Percentiles rank a stretch among this genome's conserved stretches.
Conservation (phyloP, 2,329 filamentous ascomycete genomes). For the Penicillium griseofulvum region DNA sequence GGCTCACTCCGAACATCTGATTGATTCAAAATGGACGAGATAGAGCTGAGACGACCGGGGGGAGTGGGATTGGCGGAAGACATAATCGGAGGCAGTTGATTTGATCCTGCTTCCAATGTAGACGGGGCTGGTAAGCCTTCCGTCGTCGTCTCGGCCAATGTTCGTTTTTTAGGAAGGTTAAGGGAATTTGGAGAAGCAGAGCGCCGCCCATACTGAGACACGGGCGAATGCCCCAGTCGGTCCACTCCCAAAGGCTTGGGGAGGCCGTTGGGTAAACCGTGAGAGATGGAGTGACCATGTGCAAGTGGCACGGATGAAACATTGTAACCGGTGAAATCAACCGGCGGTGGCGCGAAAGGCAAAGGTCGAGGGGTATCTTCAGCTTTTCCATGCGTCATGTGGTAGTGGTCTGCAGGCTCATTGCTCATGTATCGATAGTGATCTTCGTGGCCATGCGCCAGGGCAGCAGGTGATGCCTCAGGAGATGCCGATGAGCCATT, state of each 20-base stretch:
- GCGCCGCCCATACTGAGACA: conserved; percentile 31
- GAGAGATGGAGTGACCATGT: conserved; percentile 30
- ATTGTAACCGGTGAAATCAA: conserved; percentile 51
- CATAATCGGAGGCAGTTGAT: conserved; percentile 42
- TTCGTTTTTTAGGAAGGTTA: conserved; percentile 37
- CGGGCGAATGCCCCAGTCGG: conserved; percentile 29
- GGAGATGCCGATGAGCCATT: conserved; percentile 45
- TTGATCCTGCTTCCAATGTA: conserved; percentile 34
- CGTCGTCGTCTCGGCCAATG: conserved; percentile 33
- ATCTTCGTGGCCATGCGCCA: conserved; percentile 32
- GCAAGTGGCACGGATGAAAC: conserved; percentile 30
- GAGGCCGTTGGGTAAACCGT: conserved; percentile 16
- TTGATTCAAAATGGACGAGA: conserved; percentile 72
- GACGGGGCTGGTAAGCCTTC: conserved; percentile 30
- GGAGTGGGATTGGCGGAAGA: conserved; percentile 34
- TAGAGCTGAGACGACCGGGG: conserved; percentile 68
- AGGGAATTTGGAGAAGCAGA: conserved; percentile 33
- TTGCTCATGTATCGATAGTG: conserved; percentile 35
- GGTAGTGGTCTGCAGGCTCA: conserved; percentile 42
- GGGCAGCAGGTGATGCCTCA: conserved; percentile 36
- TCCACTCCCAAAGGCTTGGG: conserved; percentile 33
- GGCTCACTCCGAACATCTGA: conserved; percentile 35
- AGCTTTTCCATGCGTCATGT: conserved; percentile 40
- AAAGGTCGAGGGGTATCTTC: conserved; percentile 37
- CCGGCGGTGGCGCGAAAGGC: conserved; percentile 44